Evolutionary conservation across 345 rosid genomes (phyloP).

Genomic region (Citrus medica): DNA sequence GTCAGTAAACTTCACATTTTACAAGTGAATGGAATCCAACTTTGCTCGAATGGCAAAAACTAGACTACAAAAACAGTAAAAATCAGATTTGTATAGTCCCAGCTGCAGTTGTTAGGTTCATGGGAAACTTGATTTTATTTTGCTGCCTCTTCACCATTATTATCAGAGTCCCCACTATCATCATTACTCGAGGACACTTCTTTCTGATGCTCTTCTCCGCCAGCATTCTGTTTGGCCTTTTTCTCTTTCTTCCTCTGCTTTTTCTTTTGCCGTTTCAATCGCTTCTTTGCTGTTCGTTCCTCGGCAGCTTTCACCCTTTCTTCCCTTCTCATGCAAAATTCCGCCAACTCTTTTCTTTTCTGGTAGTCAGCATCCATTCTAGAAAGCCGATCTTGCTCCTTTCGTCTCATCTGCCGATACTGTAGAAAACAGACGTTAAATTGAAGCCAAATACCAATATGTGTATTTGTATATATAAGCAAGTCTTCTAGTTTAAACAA

Average conservation of each 20-base stretch:
- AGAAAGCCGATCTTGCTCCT: constrained; percentile 82
- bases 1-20: background rate
- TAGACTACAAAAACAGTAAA: background rate
- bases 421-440: constrained; percentile 21
- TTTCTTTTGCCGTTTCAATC: constrained; percentile 80
- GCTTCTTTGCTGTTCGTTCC: constrained; percentile 83
- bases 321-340: constrained; percentile 73
- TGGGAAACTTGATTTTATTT: background rate
- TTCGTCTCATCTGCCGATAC: constrained; percentile 97
- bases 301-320: constrained; percentile 77
- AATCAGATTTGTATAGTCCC: background rate
- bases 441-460: background rate
- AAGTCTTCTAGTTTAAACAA: background rate
- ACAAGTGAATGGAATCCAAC: background rate
- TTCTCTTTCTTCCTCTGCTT: constrained; percentile 69
- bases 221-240: constrained; percentile 42
- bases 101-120: background rate
- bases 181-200: constrained; percentile 49
- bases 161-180: constrained; percentile 44
- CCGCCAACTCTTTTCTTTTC: constrained; percentile 70
- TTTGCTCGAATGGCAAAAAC: background rate
- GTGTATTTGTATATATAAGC: background rate
- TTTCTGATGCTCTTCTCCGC: constrained; percentile 42
- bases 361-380: constrained; percentile 89
- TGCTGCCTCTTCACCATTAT: constrained; percentile 29